phyloP scores from a whole-genome alignment of 176 grass and related monocot species.

The Eleusine coracana region DNA sequence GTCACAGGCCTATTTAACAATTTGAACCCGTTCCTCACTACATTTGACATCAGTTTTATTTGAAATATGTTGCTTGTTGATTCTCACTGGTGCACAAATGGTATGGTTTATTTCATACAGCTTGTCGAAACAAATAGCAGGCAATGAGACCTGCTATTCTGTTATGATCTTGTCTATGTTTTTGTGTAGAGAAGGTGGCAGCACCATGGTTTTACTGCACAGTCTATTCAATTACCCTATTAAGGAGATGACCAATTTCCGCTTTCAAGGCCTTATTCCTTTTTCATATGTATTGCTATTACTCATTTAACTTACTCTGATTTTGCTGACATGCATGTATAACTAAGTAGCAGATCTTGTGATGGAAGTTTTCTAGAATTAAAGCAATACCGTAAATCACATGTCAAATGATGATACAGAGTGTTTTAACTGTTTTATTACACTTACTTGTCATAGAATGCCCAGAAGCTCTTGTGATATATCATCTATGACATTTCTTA shows the following conservation, averaged over 20 bases:
- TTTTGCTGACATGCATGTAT: not conserved
- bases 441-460: slow-evolving; percentile 23
- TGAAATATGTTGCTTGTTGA: slow-evolving; percentile 2
- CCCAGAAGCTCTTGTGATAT: not conserved
- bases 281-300: slow-evolving; percentile 21
- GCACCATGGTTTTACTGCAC: slow-evolving; percentile 13
- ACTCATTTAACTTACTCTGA: not conserved
- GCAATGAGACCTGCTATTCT: not conserved
- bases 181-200: slow-evolving; percentile 17
- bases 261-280: not conserved
- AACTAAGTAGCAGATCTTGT: not conserved
- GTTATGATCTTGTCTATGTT: slow-evolving; percentile 20
- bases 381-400: slow-evolving; percentile 5
- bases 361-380: slow-evolving; percentile 14
- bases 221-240: slow-evolving; percentile 12
- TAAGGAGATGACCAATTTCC: slow-evolving; percentile 9
- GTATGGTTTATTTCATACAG: not conserved
- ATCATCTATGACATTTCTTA: not conserved
- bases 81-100: not conserved
- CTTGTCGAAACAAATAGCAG: not conserved
- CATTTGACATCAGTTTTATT: slow-evolving; percentile 2
- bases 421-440: slow-evolving; percentile 36
- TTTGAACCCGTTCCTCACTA: not conserved
- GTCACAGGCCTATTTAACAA: not conserved
- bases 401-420: slow-evolving; percentile 38